Percentiles rank a stretch among this genome's conserved stretches.
phyloP scores from a whole-genome alignment of 352 stramenopile species.

The Pilasporangium apinafurcum region DNA sequence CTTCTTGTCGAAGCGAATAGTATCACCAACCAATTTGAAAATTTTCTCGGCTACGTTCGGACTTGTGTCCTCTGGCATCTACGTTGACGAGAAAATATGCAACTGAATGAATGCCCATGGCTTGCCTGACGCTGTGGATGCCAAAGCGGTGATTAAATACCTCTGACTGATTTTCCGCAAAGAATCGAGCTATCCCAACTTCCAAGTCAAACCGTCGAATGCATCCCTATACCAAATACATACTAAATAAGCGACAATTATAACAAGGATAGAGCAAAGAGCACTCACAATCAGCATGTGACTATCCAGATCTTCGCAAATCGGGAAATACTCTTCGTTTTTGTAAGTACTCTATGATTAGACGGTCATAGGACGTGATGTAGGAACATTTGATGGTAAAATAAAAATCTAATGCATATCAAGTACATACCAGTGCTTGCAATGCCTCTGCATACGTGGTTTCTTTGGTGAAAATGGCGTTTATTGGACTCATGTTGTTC shows the following conservation, averaged over 20 bases:
- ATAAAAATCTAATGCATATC: background rate
- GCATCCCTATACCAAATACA: conserved; percentile 26
- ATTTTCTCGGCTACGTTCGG: conserved; percentile 59
- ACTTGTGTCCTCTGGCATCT: conserved; percentile 60
- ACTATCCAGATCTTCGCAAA: conserved; percentile 57
- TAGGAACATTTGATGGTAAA: no score
- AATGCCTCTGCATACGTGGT: conserved; percentile 73
- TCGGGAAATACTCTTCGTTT: conserved; percentile 73
- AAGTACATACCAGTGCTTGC: conserved; percentile 38
- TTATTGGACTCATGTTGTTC: conserved; percentile 56
- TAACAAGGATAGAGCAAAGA: background rate
- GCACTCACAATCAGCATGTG: conserved; percentile 40
- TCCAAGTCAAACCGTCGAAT: conserved; percentile 73
- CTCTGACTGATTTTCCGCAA: conserved; percentile 57
- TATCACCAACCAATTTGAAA: conserved; percentile 66
- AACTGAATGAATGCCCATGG: background rate
- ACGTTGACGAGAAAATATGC: no score
- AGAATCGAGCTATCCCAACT: conserved; percentile 69
- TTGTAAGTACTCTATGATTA: conserved; percentile 55
- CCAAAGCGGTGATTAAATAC: conserved; percentile 9
- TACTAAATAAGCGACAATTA: background rate
- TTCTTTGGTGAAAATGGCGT: conserved; percentile 55
- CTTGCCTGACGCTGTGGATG: background rate
- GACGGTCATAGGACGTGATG: background rate
- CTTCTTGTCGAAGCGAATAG: conserved; percentile 64